phyloP scores from a whole-genome alignment of 1,139 yeast genomes.

The Yamadazyma membranifaciens region DNA sequence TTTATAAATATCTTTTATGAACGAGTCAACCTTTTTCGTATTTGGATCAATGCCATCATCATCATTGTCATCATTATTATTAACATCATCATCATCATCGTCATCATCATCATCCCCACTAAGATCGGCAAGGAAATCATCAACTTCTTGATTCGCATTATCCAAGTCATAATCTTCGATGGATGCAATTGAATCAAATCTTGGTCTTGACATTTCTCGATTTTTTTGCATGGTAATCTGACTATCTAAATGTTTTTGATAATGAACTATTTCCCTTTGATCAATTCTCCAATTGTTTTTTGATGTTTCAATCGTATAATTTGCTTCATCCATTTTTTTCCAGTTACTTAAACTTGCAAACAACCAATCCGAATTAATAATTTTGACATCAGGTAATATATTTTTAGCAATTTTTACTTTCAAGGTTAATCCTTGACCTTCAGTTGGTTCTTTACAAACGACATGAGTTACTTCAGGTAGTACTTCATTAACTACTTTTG shows the following conservation, averaged over 20 bases:
- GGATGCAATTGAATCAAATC: constrained; percentile 30
- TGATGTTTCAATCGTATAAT: constrained; percentile 52
- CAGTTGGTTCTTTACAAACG: constrained; percentile 62
- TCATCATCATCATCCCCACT: constrained; percentile 47
- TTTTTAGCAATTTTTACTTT: constrained; percentile 76
- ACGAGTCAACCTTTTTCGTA: constrained; percentile 24
- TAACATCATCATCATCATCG: constrained; percentile 25
- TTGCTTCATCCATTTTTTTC: constrained; percentile 65
- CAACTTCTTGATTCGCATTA: constrained; percentile 59
- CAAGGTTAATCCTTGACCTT: constrained; percentile 43
- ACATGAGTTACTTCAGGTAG: constrained; percentile 83
- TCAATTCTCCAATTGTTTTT: constrained; percentile 40
- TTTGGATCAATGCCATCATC: constrained; percentile 24
- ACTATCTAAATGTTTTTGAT: constrained; percentile 31
- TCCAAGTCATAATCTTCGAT: constrained; percentile 48
- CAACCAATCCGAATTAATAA: constrained; percentile 93
- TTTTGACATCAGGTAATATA: constrained; percentile 63
- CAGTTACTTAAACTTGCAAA: constrained; percentile 82
- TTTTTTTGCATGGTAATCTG: constrained; percentile 11
- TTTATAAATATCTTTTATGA: constrained; percentile 32
- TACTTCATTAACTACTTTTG: constrained; percentile 73
- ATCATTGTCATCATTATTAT: constrained; percentile 26
- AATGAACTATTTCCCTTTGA: constrained; percentile 43
- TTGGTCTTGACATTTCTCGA: constrained; percentile 14
- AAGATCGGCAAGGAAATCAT: constrained; percentile 56